These are phyloP conservation scores for Colletotrichum somersetense DNA, from an alignment of 2,329 filamentous ascomycete species.

Conservation along the genomic window DNA sequence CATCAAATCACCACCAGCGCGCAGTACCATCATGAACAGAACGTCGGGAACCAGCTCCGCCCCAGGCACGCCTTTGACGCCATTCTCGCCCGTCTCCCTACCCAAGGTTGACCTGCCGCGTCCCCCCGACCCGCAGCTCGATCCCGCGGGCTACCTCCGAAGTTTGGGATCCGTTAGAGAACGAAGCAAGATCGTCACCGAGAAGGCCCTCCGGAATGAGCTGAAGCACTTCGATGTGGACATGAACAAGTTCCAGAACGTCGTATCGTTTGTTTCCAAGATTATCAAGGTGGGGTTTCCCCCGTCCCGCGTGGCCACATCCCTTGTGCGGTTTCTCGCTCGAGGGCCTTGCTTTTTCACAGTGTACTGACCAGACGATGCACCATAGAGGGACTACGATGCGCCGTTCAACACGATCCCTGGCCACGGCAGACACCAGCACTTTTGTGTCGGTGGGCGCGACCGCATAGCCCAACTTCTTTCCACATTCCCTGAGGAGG, in stretches of 20 bases:
- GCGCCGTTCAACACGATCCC: constrained; percentile 76
- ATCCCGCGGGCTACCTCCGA: constrained; percentile 90
- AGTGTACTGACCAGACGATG: constrained; percentile 26
- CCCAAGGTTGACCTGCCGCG: constrained; percentile 85
- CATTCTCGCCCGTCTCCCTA: constrained; percentile 67
- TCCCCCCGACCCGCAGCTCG: constrained; percentile 86
- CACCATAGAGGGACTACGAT: constrained; percentile 64
- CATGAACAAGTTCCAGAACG: constrained; percentile 84
- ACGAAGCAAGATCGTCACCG: constrained; percentile 77
- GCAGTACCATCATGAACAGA: constrained; percentile 59
- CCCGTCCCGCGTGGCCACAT: background rate
- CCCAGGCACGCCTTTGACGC: constrained; percentile 63
- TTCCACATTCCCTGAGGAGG: constrained; percentile 74
- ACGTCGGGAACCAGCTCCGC: constrained; percentile 63
- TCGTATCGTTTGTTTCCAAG: constrained; percentile 87
- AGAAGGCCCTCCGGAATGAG: constrained; percentile 82
- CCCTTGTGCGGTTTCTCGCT: background rate
- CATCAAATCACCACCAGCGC: constrained; percentile 55
- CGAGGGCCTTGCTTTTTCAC: constrained; percentile 3
- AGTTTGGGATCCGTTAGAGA: constrained; percentile 92
- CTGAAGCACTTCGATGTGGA: constrained; percentile 92
- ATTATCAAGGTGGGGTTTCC: constrained; percentile 85
- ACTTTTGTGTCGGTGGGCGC: constrained; percentile 83
- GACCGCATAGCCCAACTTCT: constrained; percentile 80
- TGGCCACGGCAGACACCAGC: constrained; percentile 87